These are phyloP conservation scores for Pythium phragmitis DNA, from an alignment of 352 stramenopile species.

Conservation along the genomic window DNA sequence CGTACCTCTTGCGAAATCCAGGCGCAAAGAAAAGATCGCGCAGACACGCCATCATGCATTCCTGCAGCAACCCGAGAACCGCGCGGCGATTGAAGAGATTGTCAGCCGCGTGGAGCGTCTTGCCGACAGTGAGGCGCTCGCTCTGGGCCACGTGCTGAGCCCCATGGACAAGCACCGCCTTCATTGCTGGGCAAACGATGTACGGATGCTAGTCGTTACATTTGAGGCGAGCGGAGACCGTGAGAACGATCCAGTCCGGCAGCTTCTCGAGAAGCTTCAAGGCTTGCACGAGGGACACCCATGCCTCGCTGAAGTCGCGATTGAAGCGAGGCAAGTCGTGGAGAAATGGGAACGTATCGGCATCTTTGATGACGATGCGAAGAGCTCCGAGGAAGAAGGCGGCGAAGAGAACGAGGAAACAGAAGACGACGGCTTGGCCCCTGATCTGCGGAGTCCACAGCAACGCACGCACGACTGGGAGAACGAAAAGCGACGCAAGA, in stretches of 20 bases:
- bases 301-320: conserved; percentile 51
- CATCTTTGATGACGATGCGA: conserved; percentile 37
- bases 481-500: conserved; percentile 7
- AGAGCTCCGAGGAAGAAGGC: conserved; percentile 25
- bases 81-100: conserved; percentile 38
- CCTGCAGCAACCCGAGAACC: conserved; percentile 53
- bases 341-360: conserved; percentile 53
- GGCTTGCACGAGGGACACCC: conserved; percentile 55
- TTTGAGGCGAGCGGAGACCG: conserved; percentile 53
- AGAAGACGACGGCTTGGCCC: too few relatives aligned
- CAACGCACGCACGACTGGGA: conserved; percentile 6
- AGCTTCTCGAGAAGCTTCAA: conserved; percentile 50
- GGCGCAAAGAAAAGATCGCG: conserved; percentile 44
- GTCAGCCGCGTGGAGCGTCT: conserved; percentile 43
- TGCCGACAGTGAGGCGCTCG: conserved; percentile 21
- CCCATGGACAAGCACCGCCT: conserved; percentile 59
- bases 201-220: conserved; percentile 38
- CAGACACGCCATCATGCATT: conserved; percentile 53
- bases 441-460: neutral
- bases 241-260: conserved; percentile 43
- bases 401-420: conserved; percentile 9
- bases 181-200: conserved; percentile 35
- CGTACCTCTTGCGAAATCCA: conserved; percentile 33
- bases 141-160: conserved; percentile 29
- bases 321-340: conserved; percentile 47